Evolutionary conservation across 148 eudicot genomes (phyloP), one percentile per base, ranked within the genome.

Genomic region (Pharnaceum exiguum): DNA sequence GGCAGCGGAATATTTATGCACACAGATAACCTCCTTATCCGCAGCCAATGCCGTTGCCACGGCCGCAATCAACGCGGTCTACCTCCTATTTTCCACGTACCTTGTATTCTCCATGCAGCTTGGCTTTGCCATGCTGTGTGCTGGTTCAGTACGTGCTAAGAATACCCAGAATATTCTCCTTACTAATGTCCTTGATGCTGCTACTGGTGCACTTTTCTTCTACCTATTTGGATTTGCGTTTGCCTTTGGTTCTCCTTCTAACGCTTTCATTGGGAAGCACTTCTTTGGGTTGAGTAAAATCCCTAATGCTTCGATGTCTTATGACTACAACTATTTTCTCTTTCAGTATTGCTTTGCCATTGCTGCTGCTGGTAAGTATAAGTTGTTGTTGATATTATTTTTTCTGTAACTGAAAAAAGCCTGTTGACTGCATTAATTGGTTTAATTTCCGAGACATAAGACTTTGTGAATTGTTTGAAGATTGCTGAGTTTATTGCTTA

Each of bases 81-180:
- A 66, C 62, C 67, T 72, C 31, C 71, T 72, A 28, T 75, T 75
- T 50, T 75, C 75, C 10, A 46, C 79, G 1, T 75, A 70, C 64
- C 54, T 75, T 0, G 79, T 75, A 7, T 75, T 75, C 61, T 60
- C 72, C 39, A 70, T 75, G 75, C 79, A 75, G 32, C 68, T 75
- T 15, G 75, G 76, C 23, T 72, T 72, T 48, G 72, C 76, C 33
- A 72, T 72, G 79, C 65, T 75, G 0, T 66, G 75, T 37, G 79
- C 79, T n/a, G 65, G 73, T 23, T 75, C 75, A 0, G 79, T 75
- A 11, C 71, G 79, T 0, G 79, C 79, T 31, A 75, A 75, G 19
- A 65, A 65, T 39, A 46, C 69, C 48, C 45, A 46, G 69, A 65
- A 65, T 17, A 65, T 65, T 23, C 63, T 75, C 61, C 65, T 75